phyloP scores from a whole-genome alignment of 192 early-diverging fungal species.

The Backusella sp. region DNA sequence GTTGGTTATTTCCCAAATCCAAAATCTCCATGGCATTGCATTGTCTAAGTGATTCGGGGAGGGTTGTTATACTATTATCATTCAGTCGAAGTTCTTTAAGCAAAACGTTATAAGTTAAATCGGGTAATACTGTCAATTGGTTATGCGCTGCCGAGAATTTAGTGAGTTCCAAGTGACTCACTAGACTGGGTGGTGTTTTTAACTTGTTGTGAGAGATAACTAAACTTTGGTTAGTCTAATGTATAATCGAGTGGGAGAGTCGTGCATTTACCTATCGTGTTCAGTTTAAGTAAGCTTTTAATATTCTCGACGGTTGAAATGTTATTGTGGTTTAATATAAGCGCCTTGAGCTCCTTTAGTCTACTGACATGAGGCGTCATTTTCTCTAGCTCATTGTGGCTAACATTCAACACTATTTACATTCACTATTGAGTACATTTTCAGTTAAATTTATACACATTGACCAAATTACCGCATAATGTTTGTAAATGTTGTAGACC shows the following conservation, averaged over 20 bases:
- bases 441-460: neutral
- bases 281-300: slow-evolving; percentile 53
- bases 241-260: too few relatives aligned
- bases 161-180: slow-evolving; percentile 56
- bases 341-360: slow-evolving; percentile 66
- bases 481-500: slow-evolving; percentile 54
- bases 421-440: neutral
- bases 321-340: slow-evolving; percentile 79
- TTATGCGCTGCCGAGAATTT: slow-evolving; percentile 83
- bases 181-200: slow-evolving; percentile 53
- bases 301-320: slow-evolving; percentile 68
- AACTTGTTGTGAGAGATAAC: slow-evolving; percentile 83
- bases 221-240: neutral
- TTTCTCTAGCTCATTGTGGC: slow-evolving; percentile 60
- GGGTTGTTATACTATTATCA: slow-evolving; percentile 66
- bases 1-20: slow-evolving; percentile 71
- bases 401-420: slow-evolving; percentile 62
- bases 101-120: slow-evolving; percentile 51
- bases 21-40: slow-evolving; percentile 63
- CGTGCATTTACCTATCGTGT: slow-evolving; percentile 58
- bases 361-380: slow-evolving; percentile 58
- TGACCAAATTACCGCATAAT: slow-evolving; percentile 51
- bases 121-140: slow-evolving; percentile 61
- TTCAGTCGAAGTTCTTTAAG: slow-evolving; percentile 75
- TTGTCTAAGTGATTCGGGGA: slow-evolving; percentile 56